These are phyloP conservation scores for Ganoderma leucocontextum DNA, from an alignment of 1,284 basidiomycete genomes.

Conservation along the genomic window DNA sequence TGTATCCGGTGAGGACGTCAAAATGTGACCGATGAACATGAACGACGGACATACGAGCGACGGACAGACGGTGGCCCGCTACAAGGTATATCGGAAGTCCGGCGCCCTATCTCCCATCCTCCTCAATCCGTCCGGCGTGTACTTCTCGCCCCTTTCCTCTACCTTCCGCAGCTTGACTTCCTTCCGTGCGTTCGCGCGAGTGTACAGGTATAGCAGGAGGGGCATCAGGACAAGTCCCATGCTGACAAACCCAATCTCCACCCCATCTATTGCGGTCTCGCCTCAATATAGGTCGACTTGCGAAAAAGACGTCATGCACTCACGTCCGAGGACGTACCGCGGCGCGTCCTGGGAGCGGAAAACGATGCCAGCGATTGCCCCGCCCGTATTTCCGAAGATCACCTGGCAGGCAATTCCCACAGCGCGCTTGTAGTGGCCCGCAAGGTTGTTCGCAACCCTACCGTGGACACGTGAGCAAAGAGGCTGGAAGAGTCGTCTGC, in stretches of 20 bases:
- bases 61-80: slow-evolving; percentile 21
- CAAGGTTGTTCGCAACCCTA: slow-evolving; percentile 66
- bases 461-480: background rate
- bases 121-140: slow-evolving; percentile 48
- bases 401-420: slow-evolving; percentile 71
- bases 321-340: slow-evolving; percentile 67
- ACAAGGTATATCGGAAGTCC: slow-evolving; percentile 71
- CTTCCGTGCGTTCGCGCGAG: slow-evolving; percentile 56
- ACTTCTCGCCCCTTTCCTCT: slow-evolving; percentile 27
- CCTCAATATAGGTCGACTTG: background rate
- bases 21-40: background rate
- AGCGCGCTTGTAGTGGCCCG: slow-evolving; percentile 72
- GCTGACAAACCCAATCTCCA: slow-evolving; percentile 63
- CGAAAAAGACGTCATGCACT: slow-evolving; percentile 30
- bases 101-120: slow-evolving; percentile 69
- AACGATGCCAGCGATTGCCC: slow-evolving; percentile 66
- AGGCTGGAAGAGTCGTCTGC: background rate
- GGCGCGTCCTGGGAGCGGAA: slow-evolving; percentile 67
- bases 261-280: background rate
- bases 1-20: background rate
- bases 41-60: background rate
- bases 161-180: slow-evolving; percentile 32
- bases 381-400: slow-evolving; percentile 65
- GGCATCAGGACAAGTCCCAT: slow-evolving; percentile 66
- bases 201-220: slow-evolving; percentile 57